Percentiles rank a stretch among this genome's conserved stretches.
Conservation (phyloP, 768 basidiomycete species). For the Pisolithus tinctorius region DNA sequence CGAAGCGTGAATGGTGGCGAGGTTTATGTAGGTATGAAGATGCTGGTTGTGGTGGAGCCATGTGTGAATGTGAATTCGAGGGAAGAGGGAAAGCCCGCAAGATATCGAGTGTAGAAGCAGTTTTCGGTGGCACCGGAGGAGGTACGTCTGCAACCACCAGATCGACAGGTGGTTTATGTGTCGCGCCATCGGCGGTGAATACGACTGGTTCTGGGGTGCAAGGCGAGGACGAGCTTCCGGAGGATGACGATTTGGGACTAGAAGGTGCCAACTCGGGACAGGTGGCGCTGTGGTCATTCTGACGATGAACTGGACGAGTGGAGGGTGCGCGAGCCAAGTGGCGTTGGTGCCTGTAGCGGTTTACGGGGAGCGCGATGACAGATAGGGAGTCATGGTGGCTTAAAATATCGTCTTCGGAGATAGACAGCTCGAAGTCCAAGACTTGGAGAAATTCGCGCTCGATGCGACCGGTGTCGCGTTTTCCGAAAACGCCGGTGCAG, state of each 20-base stretch:
- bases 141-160: constrained; percentile 23
- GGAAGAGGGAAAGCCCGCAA: constrained; percentile 46
- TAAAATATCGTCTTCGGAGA: constrained; percentile 60
- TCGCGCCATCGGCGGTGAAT: constrained; percentile 14
- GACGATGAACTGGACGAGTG: constrained; percentile 12
- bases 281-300: constrained; percentile 9
- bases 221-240: constrained; percentile 28
- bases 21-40: constrained; percentile 13
- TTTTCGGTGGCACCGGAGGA: constrained; percentile 19
- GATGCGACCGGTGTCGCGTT: constrained; percentile 73
- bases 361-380: constrained; percentile 19
- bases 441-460: constrained; percentile 80
- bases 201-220: constrained; percentile 23
- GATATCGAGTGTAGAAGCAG: constrained; percentile 34
- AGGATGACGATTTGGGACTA: constrained; percentile 33
- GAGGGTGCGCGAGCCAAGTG: constrained; percentile 14
- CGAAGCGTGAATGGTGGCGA: constrained; percentile 21
- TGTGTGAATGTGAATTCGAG: constrained; percentile 16
- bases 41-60: constrained; percentile 9
- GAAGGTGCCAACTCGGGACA: constrained; percentile 42
- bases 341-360: constrained; percentile 20
- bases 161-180: constrained; percentile 16
- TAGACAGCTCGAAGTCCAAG: constrained; percentile 64
- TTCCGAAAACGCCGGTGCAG: constrained; percentile 79
- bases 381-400: constrained; percentile 34